A percentile compares a stretch with the other conserved stretches of the same genome.
phyloP scores from a whole-genome alignment of 1,284 basidiomycete species.

The Erythrobasidium hasegawianum region DNA sequence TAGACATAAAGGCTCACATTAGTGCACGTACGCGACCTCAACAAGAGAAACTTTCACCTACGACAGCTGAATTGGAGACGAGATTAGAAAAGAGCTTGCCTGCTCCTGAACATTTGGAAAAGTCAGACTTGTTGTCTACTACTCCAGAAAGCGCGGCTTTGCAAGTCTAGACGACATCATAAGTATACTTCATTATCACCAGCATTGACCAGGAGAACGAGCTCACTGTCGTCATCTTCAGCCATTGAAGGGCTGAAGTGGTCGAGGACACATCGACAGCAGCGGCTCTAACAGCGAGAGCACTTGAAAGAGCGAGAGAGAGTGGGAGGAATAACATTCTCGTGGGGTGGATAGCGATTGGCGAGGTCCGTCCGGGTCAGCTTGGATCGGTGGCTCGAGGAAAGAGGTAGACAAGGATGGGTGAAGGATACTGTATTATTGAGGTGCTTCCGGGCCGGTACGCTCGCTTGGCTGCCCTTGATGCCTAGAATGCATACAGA shows the following conservation, averaged over 20 bases:
- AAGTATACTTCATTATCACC: no score
- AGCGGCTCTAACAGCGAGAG: no score
- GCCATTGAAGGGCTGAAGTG: background rate
- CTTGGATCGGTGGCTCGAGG: background rate
- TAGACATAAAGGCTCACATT: no score
- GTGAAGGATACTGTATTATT: no score
- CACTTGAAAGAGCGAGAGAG: background rate
- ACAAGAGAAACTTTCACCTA: no score
- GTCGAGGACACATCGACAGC: no score
- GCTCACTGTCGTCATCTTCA: background rate
- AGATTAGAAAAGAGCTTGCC: slow-evolving; percentile 29
- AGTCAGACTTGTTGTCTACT: slow-evolving; percentile 27
- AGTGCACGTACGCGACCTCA: no score
- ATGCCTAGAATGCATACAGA: no score
- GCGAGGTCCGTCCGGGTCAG: no score
- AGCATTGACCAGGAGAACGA: background rate
- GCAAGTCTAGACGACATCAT: slow-evolving; percentile 1
- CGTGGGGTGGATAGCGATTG: no score
- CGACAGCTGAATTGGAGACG: slow-evolving; percentile 29
- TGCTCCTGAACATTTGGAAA: slow-evolving; percentile 22
- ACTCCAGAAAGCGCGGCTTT: slow-evolving; percentile 8
- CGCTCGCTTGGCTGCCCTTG: no score
- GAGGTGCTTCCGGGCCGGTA: no score
- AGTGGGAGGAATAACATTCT: background rate
- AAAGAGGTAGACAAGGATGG: background rate